Evolutionary conservation across 352 stramenopile species (phyloP).

Genomic region (Phytopythium litorale): DNA sequence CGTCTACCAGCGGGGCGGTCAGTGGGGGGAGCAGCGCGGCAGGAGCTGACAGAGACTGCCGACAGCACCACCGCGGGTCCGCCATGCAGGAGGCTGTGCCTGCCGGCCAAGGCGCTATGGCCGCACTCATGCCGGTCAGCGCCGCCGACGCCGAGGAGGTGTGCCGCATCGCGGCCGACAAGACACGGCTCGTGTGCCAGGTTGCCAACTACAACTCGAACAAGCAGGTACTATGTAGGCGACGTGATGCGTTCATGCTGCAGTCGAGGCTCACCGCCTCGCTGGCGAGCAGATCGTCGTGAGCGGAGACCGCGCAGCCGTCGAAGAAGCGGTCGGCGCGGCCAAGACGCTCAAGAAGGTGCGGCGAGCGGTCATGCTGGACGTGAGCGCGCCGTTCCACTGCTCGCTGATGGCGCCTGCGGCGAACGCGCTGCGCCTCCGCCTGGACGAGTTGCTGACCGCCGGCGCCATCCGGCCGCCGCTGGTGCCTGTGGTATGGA

Average conservation of each 20-base stretch:
- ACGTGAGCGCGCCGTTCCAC: slow-evolving; percentile 86
- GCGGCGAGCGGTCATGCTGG: slow-evolving; percentile 59
- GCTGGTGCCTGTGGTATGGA: slow-evolving; percentile 74
- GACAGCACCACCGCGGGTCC: slow-evolving; percentile 54
- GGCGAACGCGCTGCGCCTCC: slow-evolving; percentile 33
- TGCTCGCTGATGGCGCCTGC: slow-evolving; percentile 75
- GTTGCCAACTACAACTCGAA: slow-evolving; percentile 89
- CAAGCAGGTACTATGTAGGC: slow-evolving; percentile 47
- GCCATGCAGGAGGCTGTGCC: slow-evolving; percentile 69
- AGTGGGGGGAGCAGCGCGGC: not conserved
- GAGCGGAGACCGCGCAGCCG: slow-evolving; percentile 49
- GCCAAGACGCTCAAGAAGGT: slow-evolving; percentile 71
- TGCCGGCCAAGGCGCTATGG: slow-evolving; percentile 59
- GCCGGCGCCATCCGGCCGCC: slow-evolving; percentile 28
- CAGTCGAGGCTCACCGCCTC: not conserved
- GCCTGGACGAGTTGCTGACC: slow-evolving; percentile 28
- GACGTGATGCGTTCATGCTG: not conserved
- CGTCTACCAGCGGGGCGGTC: not conserved
- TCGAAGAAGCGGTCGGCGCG: slow-evolving; percentile 45
- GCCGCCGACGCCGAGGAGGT: slow-evolving; percentile 47
- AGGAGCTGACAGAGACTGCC: not conserved
- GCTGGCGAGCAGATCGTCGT: slow-evolving; percentile 43
- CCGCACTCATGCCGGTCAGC: slow-evolving; percentile 67
- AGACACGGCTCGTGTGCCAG: slow-evolving; percentile 47
- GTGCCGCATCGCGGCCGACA: slow-evolving; percentile 33